Evolutionary conservation across 345 rosid genomes (phyloP), one percentile per base, ranked within the genome.

Genomic region (Ailanthus altissimus): DNA sequence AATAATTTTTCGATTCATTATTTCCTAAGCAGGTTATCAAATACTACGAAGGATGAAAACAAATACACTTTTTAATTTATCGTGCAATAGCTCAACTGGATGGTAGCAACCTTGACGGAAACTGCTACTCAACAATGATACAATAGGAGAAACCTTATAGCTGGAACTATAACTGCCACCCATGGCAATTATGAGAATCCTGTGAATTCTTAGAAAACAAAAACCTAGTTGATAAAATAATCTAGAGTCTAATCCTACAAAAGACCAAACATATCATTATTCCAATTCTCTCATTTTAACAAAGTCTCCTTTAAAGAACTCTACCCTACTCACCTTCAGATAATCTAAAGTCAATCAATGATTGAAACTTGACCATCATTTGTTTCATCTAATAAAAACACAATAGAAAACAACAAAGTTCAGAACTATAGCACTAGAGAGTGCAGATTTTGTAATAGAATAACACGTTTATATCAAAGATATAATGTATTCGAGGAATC

Each of bases 51-150:
- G 15, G 28, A 53, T 70, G 28, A n/a, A 51, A 50, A 5, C 11
- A 51, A 13, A 6, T 10, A 9, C 36, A 43, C 25, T 5, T 50
- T n/a, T 18, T 2, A 2, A 49, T 6, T 49, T 49, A 47, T 70
- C 28, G 38, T 20, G 51, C 51, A 5, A 20, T 10, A 28, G 43
- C 25, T 20, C 74, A 51, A 36, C 43, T 61, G 36, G 51, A 53
- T 15, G 46, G 47, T 20, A 26, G 8, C 20, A 47, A 49, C 38
- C 14, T 49, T 26, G 21, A 51, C 8, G 26, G 4, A 49, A 28
- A 51, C 56, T 13, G 58, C 43, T 20, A 47, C 72, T 68, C 58
- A 49, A 68, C 8, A 8, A 68, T 49, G 58, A 6, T 68, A 68
- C 49, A 23, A 8, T 3, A 68, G 14, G 25, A 32, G 42, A 28